These are phyloP conservation scores for Diaporthe aspalathi DNA, from an alignment of 2,329 filamentous ascomycete genomes.

Conservation along the genomic window DNA sequence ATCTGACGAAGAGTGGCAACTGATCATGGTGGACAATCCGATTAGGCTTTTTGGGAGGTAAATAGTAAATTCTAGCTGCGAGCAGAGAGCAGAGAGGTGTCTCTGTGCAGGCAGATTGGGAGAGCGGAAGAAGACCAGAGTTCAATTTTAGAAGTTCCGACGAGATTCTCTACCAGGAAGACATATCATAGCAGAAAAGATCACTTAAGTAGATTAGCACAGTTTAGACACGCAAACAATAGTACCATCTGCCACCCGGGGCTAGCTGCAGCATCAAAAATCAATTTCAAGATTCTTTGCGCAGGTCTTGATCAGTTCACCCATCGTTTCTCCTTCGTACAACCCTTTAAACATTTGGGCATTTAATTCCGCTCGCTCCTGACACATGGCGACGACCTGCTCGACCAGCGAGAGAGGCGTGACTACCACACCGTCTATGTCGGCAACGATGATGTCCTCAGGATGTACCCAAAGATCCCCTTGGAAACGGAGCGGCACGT, in stretches of 20 bases:
- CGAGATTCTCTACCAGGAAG: no score
- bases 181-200: no score
- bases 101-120: no score
- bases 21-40: slow-evolving; percentile 12
- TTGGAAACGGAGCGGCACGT: slow-evolving; percentile 1
- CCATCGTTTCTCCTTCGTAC: neutral
- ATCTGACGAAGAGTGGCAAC: slow-evolving; percentile 36
- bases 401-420: neutral
- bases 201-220: no score
- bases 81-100: no score
- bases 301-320: neutral
- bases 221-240: neutral
- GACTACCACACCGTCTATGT: neutral
- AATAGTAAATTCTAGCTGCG: neutral
- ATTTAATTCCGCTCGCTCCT: neutral
- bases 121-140: no score
- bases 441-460: slow-evolving; percentile 8
- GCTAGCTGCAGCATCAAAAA: neutral
- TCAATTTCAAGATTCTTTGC: neutral
- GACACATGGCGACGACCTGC: neutral
- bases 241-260: neutral
- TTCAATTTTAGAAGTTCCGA: no score
- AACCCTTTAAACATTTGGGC: neutral
- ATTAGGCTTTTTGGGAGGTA: neutral
- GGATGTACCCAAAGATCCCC: slow-evolving; percentile 1